Conservation (phyloP, 73 alveolate species). For the Paramecium pentaurelia region DNA sequence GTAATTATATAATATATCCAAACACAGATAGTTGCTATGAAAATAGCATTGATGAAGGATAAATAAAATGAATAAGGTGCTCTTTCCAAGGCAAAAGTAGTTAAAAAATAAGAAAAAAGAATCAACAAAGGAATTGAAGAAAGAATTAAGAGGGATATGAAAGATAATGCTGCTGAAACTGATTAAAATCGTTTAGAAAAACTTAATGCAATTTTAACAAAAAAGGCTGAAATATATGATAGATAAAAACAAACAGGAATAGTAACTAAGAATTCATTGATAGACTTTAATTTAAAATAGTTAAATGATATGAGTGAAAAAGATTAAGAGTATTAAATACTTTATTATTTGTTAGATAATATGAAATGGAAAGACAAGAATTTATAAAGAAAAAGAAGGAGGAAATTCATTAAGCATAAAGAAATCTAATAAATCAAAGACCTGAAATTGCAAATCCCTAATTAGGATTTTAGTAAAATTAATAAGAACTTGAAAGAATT, state of each 20-base stretch:
- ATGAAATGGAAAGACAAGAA: neutral
- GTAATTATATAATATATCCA: neutral
- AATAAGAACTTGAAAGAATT: slow-evolving; percentile 42
- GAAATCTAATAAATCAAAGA: neutral
- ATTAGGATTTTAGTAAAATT: neutral
- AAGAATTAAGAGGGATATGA: neutral
- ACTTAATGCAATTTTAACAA: neutral
- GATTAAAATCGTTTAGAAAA: neutral
- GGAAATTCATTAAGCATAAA: neutral
- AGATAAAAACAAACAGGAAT: neutral
- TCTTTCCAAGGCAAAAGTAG: neutral
- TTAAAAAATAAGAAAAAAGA: neutral
- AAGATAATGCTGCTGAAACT: neutral
- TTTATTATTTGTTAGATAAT: neutral
- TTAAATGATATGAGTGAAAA: neutral
- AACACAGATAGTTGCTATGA: slow-evolving; percentile 8
- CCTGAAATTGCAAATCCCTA: slow-evolving; percentile 25
- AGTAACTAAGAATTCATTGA: neutral
- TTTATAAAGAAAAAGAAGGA: neutral
- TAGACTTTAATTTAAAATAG: neutral
- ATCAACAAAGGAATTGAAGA: slow-evolving; percentile 31
- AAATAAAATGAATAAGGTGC: slow-evolving; percentile 5
- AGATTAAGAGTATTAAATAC: neutral
- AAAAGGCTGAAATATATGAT: neutral
- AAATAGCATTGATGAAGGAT: neutral